Base-by-base conservation (phyloP, 257 asterid species). In the Rubia yunnanensis region DNA sequence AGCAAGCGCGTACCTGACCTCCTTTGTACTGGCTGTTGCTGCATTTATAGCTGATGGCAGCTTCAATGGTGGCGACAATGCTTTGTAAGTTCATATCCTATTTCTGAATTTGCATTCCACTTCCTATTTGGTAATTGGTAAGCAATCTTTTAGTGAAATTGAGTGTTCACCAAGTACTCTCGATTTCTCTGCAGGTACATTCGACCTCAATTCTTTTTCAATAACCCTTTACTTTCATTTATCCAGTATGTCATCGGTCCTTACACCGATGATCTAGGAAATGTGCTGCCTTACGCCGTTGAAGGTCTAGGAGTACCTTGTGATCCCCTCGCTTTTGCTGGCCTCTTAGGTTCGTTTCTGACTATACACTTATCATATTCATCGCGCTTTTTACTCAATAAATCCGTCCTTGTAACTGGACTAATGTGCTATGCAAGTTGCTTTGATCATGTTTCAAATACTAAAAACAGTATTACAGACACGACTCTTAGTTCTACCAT, bases 231-330 rank as follows among this genome's bases (percentile, higher is more conserved):
- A 62, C 95, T 88, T 67, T 88, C 96, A 34, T 91, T 88, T 68
- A 82, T 91, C 48, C 95, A 91, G 81, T 91, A 86, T 18, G 96
- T 88, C 46, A 63, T 86, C 6, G 96, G 98, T 49, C 96, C 98
- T 22, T 91, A 91, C 70, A 58, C 95, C 3, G 98, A 91, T 38
- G 96, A 91, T 72, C 88, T 91, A 31, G 96, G 95, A 34, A 88
- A 86, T 41, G 95, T 91, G 73, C 80, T 91, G 41, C 98, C 98
- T 5, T 85, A 88, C 70, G 98, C 98, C 13, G 98, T 91, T 65
- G 91, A 86, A 82, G 98, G 98, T 17, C 89, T 91, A 10, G 98
- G 98, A 54, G 98, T 88, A 67, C 98, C 98, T n/a, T 92, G 85
- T 10, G 96, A 91, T 65, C 98, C 98, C 31, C 96, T 91, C 60